Evolutionary conservation across 2,329 filamentous ascomycete genomes (phyloP), one percentile per base, ranked within the genome.

Genomic region (Calonectria pauciramosa): DNA sequence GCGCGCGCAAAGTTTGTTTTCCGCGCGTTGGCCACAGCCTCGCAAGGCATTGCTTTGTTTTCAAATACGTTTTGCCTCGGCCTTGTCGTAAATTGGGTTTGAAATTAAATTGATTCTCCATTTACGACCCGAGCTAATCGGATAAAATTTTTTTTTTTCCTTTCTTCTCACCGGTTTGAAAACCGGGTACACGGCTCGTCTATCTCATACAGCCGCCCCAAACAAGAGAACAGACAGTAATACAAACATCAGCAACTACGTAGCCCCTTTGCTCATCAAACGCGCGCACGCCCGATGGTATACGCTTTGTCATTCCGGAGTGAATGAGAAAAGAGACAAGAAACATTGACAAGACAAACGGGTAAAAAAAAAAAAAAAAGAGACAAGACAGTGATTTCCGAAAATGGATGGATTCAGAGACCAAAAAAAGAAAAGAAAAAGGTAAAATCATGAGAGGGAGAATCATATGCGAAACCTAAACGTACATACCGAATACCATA

Each of bases 201-300:
- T 51, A 60, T 60, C 30, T 28, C 47, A 68, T 36, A 59, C 70
- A n/a, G 38, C n/a, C 28, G 49, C 47, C 51, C 69, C 30, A 47
- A 30, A 59, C 36, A 47, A 18, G 38, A 32, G 51, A 36, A 59
- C 60, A 41, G 28, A 66, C 49, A 26, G 54, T 14, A 47, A 47
- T 47, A 47, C 44, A 47, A 23, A 47, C 44, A 47, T 23, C 9
- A 47, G 8, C n/a, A 36, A 36, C 34, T 36, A 11, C 10, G 5
- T 1, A 34, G n/a, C 56, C 34, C 56, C 18, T 60, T 38, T 2
- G n/a, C 30, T 38, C 13, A 60, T 60, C 56, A 60, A 38, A 60
- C 56, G 36, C 13, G 11, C 36, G 9, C 11, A 11, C 36, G 13
- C 36, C 20, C 34, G 14, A 4, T 18, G 30, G 30, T 32, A n/a